These are phyloP conservation scores for Nicotiana otophora DNA, from an alignment of 257 asterid genomes.

Conservation along the genomic window DNA sequence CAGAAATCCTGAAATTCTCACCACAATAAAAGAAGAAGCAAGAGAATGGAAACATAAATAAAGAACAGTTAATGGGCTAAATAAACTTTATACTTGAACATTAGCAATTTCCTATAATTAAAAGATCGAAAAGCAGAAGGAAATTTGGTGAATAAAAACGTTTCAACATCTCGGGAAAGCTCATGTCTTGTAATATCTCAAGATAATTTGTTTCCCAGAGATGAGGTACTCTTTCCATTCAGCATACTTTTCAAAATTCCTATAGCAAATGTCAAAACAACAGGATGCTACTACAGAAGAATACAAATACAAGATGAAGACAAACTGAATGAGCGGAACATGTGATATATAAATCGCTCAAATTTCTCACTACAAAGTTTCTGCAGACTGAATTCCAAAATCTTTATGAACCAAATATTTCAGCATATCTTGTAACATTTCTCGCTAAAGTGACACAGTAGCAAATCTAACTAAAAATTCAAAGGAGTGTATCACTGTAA, in stretches of 20 bases:
- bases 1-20: conserved; percentile 38
- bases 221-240: not conserved
- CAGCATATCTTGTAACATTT: not conserved
- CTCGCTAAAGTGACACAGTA: too few relatives aligned
- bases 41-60: not conserved
- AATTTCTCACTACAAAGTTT: not conserved
- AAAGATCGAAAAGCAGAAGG: not conserved
- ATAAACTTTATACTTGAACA: not conserved
- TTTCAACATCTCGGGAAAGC: too few relatives aligned
- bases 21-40: not conserved
- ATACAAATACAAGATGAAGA: not conserved
- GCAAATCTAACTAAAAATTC: too few relatives aligned
- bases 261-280: not conserved
- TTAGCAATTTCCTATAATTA: not conserved
- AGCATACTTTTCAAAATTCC: not conserved
- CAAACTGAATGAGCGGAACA: not conserved
- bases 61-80: not conserved
- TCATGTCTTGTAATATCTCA: too few relatives aligned
- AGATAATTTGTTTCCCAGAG: not conserved
- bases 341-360: not conserved
- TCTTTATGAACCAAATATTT: not conserved
- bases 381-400: not conserved
- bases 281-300: not conserved
- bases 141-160: not conserved
- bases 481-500: too few relatives aligned